Base-by-base conservation (phyloP, 805 yeast species). In the Trichomonascus vanleenenianus region DNA sequence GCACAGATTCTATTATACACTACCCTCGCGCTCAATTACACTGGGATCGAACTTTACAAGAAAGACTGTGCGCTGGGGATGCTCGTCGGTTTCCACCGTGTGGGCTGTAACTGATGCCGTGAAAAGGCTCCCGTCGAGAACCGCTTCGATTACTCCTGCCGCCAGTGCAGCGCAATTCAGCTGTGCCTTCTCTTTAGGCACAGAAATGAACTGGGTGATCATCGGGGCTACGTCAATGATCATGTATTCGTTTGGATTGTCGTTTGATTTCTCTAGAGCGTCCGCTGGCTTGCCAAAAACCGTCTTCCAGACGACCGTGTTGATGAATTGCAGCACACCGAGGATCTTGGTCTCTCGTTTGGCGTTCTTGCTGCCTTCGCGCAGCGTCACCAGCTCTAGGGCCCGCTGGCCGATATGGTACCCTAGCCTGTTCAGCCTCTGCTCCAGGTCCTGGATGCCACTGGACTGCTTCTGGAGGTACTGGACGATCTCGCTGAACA, bases 81-180 rank as follows among this genome's bases (percentile, higher is more conserved):
- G 58, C 2, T 71, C 75, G 2, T 74, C 82, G 2, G 72, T 63
- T 1, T 85, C 83, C 14, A 81, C 85, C 0, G 81, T 73, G 57
- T 87, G 95, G 1, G 96, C 95, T n/a, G 84, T 76, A 6, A 87
- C 95, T 39, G 67, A 70, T 11, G 91, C 88, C 45, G 74, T 78
- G 58, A 85, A 85, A 51, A 79, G 79, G 1, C 85, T 70, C 3
- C 83, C 71, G 56, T 84, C 93, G 47, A 87, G 66, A 1, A 86
- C 79, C 0, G 94, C 95, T 60, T 87, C 95, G 35, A 86, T 72
- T 12, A 87, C 73, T 0, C 96, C 96, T 0, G 95, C 95, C 1
- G 81, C 76, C 58, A 83, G 85, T 0, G 95, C 89, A 12, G 83
- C 80, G 57, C 93, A 84, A 58, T 83, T 85, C 56, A 86, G 71